Percentiles rank a stretch among this genome's conserved stretches.
Conservation (phyloP, 2,329 filamentous ascomycete species). For the Ophiostoma angusticollis region DNA sequence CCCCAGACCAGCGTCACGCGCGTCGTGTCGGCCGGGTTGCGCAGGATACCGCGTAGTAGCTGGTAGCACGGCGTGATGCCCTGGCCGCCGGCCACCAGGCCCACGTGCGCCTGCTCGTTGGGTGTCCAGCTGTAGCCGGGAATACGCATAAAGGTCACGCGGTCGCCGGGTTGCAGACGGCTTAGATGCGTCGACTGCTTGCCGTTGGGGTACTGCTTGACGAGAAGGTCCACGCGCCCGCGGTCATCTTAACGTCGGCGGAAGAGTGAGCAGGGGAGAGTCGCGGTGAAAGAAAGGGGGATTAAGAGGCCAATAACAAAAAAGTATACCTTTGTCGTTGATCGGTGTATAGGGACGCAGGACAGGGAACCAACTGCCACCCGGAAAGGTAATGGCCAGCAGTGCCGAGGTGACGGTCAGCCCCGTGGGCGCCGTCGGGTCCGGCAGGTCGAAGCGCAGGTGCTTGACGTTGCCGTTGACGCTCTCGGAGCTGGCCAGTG, state of each 20-base stretch:
- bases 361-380: constrained; percentile 43
- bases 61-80: constrained; percentile 62
- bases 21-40: constrained; percentile 48
- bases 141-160: constrained; percentile 44
- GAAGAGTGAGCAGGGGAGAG: too few relatives aligned
- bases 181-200: constrained; percentile 55
- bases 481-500: constrained; percentile 35
- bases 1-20: constrained; percentile 53
- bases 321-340: constrained; percentile 37
- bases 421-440: constrained; percentile 32
- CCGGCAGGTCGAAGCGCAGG: constrained; percentile 42
- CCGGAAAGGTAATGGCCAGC: constrained; percentile 46
- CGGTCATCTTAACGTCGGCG: constrained; percentile 32
- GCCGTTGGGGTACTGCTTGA: constrained; percentile 57
- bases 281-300: too few relatives aligned
- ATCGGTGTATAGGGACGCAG: constrained; percentile 56
- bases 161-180: constrained; percentile 48
- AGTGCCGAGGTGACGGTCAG: constrained; percentile 41
- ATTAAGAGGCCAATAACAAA: too few relatives aligned
- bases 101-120: constrained; percentile 37
- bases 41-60: constrained; percentile 47
- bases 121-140: constrained; percentile 41
- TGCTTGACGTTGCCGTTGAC: constrained; percentile 48
- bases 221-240: constrained; percentile 48
- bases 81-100: constrained; percentile 56